Conservation (phyloP, 129 eudicot genomes). For the Pseudognaphalium luteoalbum region DNA sequence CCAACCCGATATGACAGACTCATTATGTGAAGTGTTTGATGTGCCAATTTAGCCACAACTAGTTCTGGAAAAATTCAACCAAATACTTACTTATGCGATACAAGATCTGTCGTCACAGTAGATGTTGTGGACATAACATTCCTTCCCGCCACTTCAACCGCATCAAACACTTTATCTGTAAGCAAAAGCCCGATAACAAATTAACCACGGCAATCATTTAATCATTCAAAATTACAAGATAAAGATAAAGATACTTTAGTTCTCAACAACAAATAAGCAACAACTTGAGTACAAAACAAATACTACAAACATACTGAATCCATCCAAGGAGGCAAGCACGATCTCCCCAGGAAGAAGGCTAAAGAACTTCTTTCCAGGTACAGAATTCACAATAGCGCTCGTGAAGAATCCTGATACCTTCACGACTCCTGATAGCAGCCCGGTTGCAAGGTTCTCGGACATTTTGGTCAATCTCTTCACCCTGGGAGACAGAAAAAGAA, state of each 20-base stretch:
- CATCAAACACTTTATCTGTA: constrained; percentile 78
- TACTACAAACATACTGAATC: constrained; percentile 56
- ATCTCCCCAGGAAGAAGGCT: constrained; percentile 87
- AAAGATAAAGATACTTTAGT: no score
- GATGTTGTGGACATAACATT: constrained; percentile 83
- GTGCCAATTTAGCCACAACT: background rate
- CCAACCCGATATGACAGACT: background rate
- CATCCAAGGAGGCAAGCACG: constrained; percentile 83
- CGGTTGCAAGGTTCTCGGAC: constrained; percentile 74
- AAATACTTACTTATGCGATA: constrained; percentile 55
- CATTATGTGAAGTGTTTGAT: no score
- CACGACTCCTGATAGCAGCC: constrained; percentile 80
- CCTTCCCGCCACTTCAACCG: constrained; percentile 87
- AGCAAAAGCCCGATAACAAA: background rate
- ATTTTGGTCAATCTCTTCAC: constrained; percentile 77
- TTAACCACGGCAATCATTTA: background rate
- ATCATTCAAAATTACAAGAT: background rate
- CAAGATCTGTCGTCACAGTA: constrained; percentile 75
- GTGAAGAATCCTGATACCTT: constrained; percentile 83
- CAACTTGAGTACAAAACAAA: background rate
- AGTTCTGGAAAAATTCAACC: background rate
- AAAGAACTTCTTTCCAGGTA: constrained; percentile 70
- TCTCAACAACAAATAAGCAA: background rate
- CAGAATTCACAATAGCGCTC: constrained; percentile 63
- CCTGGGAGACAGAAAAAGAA: constrained; percentile 27